These are phyloP conservation scores for Dinochytrium kinnereticum DNA, from an alignment of 371 early-diverging fungal genomes.

Conservation along the genomic window DNA sequence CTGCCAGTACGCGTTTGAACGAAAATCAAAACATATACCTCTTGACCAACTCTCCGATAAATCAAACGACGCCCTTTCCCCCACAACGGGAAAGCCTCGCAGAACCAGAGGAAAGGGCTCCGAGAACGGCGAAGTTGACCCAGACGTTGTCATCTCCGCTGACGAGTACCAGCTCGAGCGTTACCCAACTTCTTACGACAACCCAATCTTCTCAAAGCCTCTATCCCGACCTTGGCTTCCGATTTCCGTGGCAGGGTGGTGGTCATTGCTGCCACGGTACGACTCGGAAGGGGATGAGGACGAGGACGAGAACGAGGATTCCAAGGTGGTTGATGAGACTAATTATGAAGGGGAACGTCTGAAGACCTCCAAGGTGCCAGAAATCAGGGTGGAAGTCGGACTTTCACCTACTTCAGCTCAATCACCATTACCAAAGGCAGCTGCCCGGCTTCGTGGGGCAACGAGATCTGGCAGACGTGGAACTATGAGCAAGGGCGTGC, in stretches of 20 bases:
- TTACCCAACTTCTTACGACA: constrained; percentile 37
- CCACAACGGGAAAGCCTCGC: neutral
- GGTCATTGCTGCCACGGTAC: constrained; percentile 25
- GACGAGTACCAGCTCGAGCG: constrained; percentile 42
- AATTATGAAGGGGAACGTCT: neutral
- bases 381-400: constrained; percentile 8
- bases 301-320: neutral
- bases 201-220: constrained; percentile 45
- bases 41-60: constrained; percentile 33
- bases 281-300: constrained; percentile 13
- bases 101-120: neutral
- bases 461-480: constrained; percentile 16
- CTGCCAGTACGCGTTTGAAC: constrained; percentile 43
- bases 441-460: neutral
- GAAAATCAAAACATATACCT: constrained; percentile 35
- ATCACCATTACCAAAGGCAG: constrained; percentile 13
- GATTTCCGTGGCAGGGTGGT: constrained; percentile 35
- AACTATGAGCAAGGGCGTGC: constrained; percentile 21
- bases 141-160: constrained; percentile 38
- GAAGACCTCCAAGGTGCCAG: neutral
- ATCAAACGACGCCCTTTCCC: neutral
- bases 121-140: constrained; percentile 2
- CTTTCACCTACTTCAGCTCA: neutral
- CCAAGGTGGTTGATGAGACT: neutral
- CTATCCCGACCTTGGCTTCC: constrained; percentile 47